Base-by-base conservation (phyloP, 2,329 filamentous ascomycete genomes). In the Lasiodiplodia sp. region DNA sequence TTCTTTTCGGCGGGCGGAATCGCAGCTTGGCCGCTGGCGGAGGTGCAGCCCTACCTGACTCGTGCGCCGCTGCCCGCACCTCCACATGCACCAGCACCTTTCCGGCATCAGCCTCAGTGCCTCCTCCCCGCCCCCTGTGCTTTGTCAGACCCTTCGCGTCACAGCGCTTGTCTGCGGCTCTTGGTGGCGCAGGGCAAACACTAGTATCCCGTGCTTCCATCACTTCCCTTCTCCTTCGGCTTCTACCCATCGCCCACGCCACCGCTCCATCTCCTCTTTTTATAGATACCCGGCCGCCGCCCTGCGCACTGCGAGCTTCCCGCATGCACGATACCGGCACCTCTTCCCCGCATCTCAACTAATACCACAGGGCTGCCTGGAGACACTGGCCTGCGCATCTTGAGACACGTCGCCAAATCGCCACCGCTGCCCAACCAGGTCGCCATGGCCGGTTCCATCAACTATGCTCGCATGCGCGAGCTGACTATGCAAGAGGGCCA, bases 401-500 rank as follows among this genome's bases (percentile, higher is more conserved):
- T 28, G 18, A n/a, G 58, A 63, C 58, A 63, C 58, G 28, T 38
- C n/a, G 58, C 57, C 58, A 37, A 37, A 21, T 63, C 44, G 58
- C 58, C 58, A 52, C 58, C 58, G 58, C 31, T 16, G 60, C 47
- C 16, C 47, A 34, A 49, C 25, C n/a, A 52, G 21, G n/a, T 18
- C 57, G 73, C 28, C 23, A 80, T 80, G 78, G 76, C 78, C 62
- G 60, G 72, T 2, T 37, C 44, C 23, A 75, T 86, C 69, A 87
- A 89, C 73, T 88, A 87, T 74, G 86, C 85, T 76, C 85, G 91
- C 76, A 85, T 99, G 72, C 92, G 93, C 76, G 94, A 95, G 73
- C 92, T 93, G 75, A 96, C 96, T 31, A 88, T 99, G 83, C 91
- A 93, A 68, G 92, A 92, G 72, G 92, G 94, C 70, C 93, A 97